A percentile compares a stretch with the other conserved stretches of the same genome.
Evolutionary conservation across 805 yeast genomes (phyloP).

Genomic region (Wickerhamomyces mucosus): DNA sequence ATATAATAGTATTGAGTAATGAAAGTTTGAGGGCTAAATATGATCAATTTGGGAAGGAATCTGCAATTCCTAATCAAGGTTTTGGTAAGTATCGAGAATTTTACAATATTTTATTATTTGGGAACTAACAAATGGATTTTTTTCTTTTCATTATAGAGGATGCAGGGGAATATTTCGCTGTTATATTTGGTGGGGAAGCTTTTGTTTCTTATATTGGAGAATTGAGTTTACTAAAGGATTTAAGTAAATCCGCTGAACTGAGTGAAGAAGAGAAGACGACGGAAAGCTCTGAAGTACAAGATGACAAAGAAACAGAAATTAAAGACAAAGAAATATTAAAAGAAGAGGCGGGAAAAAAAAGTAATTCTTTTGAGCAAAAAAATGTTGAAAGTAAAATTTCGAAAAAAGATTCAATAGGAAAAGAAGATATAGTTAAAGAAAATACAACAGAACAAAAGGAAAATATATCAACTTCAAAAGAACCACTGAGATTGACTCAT

Average conservation of each 20-base stretch:
- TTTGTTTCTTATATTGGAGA: slow-evolving; percentile 86
- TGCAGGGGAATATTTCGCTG: slow-evolving; percentile 60
- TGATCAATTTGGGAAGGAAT: slow-evolving; percentile 69
- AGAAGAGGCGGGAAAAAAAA: too few relatives aligned
- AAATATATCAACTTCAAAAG: slow-evolving; percentile 1
- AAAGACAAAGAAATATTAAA: background rate
- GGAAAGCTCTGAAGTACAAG: slow-evolving; percentile 6
- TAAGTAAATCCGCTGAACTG: slow-evolving; percentile 27
- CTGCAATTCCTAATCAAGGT: slow-evolving; percentile 60
- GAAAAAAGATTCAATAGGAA: too few relatives aligned
- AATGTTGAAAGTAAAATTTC: too few relatives aligned
- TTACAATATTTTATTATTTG: too few relatives aligned
- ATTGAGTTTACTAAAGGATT: slow-evolving; percentile 64
- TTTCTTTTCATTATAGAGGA: too few relatives aligned
- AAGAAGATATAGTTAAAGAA: too few relatives aligned
- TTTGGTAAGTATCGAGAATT: too few relatives aligned
- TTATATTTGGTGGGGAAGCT: slow-evolving; percentile 85
- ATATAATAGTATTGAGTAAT: slow-evolving; percentile 64
- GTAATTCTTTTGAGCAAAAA: too few relatives aligned
- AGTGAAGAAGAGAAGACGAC: slow-evolving; percentile 15
- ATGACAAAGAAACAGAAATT: slow-evolving; percentile 1
- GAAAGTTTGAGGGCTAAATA: slow-evolving; percentile 54
- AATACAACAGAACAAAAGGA: background rate
- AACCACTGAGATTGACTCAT: slow-evolving; percentile 5
- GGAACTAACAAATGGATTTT: too few relatives aligned